Evolutionary conservation across 2,329 filamentous ascomycete species (phyloP), one percentile per base, ranked within the genome.

Genomic region (Aspergillus sp.): DNA sequence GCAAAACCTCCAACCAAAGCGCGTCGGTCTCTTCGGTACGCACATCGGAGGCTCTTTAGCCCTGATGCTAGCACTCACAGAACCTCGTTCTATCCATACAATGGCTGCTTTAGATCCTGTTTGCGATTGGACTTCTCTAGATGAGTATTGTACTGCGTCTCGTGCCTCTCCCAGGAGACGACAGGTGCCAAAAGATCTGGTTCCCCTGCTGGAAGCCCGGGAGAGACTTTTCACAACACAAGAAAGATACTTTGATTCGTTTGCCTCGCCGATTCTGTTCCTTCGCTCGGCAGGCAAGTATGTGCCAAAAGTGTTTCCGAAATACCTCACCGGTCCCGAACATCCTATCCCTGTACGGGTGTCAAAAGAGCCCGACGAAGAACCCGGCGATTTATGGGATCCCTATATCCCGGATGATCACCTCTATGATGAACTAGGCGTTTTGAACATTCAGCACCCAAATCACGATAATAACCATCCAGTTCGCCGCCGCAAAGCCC

Each of bases 231-330:
- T 79, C 58, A 42, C 64, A 7, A 70, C 64, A 0, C 73, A 76
- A 19, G 71, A 73, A 27, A 68, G 68, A 11, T 78, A 73, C 60
- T 79, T 79, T 46, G 77, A 79, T 57, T 61, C 75, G 0, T 79
- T 79, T 56, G 76, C 77, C 0, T 77, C 75, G 4, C 77, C 77
- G 0, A 63, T 74, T 4, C 60, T 79, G 6, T 77, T 79, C 49
- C 69, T 79, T 8, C 73, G 77, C 20, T 74, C 76, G 0, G 61
- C 77, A 0, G 76, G 76, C 0, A 70, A 72, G 51, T 73, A 77
- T 44, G 73, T 73, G 5, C 77, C 74, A 1, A 64, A 61, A 4
- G 34, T 13, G 2, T 74, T 74, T 44, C 73, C 74, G 2, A 56
- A 61, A 15, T 75, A 75, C 52, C 60, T 66, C 1, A 74, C 66